Conservation (phyloP, 371 early-diverging fungal species). For the Zancudomyces culisetae region DNA sequence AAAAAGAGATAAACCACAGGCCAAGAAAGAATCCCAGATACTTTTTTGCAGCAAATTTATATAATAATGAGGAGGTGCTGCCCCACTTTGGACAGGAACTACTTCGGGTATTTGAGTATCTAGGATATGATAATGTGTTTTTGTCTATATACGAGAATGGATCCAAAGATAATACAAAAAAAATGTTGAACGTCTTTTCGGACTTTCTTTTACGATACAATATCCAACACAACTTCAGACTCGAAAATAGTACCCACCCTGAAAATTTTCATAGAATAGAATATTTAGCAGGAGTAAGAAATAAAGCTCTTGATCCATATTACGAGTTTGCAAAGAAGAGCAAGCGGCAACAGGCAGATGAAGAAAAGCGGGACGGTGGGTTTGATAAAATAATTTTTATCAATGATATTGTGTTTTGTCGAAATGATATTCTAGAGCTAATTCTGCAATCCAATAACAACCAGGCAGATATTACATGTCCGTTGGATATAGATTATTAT, state of each 20-base stretch:
- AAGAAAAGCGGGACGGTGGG: neutral
- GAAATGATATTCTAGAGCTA: slow-evolving; percentile 27
- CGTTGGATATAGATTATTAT: slow-evolving; percentile 21
- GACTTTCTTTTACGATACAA: slow-evolving; percentile 6
- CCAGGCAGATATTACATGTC: slow-evolving; percentile 24
- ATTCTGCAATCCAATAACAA: slow-evolving; percentile 19
- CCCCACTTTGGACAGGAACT: slow-evolving; percentile 21
- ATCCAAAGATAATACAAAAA: slow-evolving; percentile 20
- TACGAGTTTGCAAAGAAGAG: no score
- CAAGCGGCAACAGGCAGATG: slow-evolving; percentile 7
- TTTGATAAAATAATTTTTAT: slow-evolving; percentile 22
- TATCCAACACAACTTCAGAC: slow-evolving; percentile 9
- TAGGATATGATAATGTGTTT: slow-evolving; percentile 15
- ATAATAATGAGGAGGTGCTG: slow-evolving; percentile 19
- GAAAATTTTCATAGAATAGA: slow-evolving; percentile 22
- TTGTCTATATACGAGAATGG: slow-evolving; percentile 27
- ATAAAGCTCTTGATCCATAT: slow-evolving; percentile 26
- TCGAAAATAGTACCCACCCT: slow-evolving; percentile 5
- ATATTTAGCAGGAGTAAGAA: slow-evolving; percentile 26
- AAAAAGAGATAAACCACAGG: no score
- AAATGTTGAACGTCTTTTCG: slow-evolving; percentile 8
- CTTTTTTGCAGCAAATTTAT: slow-evolving; percentile 22
- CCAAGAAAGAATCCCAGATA: no score
- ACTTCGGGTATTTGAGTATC: slow-evolving; percentile 8
- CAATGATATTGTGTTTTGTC: slow-evolving; percentile 29